Evolutionary conservation across 116 monocot genomes (phyloP).

Genomic region (Iris pallida): DNA sequence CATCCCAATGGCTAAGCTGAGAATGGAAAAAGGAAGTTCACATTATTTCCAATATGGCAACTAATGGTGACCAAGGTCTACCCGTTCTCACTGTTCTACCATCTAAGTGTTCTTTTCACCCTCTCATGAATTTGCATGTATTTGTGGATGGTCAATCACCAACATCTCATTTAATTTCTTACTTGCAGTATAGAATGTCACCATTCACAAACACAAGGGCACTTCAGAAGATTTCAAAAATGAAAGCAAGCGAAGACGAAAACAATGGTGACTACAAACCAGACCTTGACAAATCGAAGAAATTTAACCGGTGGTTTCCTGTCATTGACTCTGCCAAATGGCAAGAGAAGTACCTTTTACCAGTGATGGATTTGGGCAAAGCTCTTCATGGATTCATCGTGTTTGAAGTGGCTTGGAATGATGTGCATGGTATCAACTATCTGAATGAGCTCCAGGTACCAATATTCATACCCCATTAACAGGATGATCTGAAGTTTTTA

Average conservation of each 20-base stretch:
- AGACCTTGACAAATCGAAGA: conserved; percentile 6
- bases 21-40: no score
- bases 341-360: conserved; percentile 20
- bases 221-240: background rate
- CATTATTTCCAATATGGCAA: conserved; percentile 37
- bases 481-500: no score
- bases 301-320: conserved; percentile 11
- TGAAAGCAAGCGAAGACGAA: conserved; percentile 2
- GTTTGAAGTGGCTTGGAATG: conserved; percentile 56
- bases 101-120: no score
- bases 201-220: conserved; percentile 46
- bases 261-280: conserved; percentile 1
- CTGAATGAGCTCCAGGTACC: conserved; percentile 70
- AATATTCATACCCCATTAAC: background rate
- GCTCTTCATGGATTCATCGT: conserved; percentile 60
- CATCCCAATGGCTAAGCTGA: no score
- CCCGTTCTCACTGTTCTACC: background rate
- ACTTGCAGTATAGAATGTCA: conserved; percentile 54
- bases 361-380: conserved; percentile 26
- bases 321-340: conserved; percentile 26
- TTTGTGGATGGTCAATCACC: background rate
- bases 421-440: conserved; percentile 72
- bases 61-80: conserved; percentile 56
- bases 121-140: background rate
- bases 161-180: background rate